phyloP scores from a whole-genome alignment of 1,284 basidiomycete species.

The Xerocomus cyaneibrunnescens region DNA sequence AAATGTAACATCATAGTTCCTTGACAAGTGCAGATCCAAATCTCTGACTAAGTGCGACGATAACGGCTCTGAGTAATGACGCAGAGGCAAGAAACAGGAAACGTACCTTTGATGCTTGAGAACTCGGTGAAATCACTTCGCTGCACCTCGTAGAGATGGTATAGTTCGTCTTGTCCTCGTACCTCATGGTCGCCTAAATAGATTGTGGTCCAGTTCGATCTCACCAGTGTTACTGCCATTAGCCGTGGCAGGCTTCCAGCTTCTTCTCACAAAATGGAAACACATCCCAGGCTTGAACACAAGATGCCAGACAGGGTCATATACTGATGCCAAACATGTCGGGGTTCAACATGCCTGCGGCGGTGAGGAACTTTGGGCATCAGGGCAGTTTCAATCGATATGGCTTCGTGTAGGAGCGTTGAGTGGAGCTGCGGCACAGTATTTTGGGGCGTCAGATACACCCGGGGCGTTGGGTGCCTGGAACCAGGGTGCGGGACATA shows the following conservation, averaged over 20 bases:
- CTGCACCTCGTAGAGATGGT: too few relatives aligned
- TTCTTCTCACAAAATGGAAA: too few relatives aligned
- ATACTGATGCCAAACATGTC: constrained; percentile 10
- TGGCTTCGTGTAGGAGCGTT: constrained; percentile 16
- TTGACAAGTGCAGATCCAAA: constrained; percentile 81
- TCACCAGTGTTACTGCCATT: too few relatives aligned
- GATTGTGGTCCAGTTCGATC: too few relatives aligned
- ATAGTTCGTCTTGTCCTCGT: too few relatives aligned
- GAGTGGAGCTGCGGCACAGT: constrained; percentile 15
- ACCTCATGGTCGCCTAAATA: too few relatives aligned
- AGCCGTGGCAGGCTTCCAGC: too few relatives aligned
- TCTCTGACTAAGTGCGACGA: constrained; percentile 83
- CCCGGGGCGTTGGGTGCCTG: constrained; percentile 12
- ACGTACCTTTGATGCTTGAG: constrained; percentile 89
- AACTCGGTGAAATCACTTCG: constrained; percentile 95
- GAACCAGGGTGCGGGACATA: constrained; percentile 2
- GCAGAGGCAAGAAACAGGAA: background rate
- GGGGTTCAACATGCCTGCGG: constrained; percentile 31
- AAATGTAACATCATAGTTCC: too few relatives aligned
- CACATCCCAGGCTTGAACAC: constrained; percentile 5
- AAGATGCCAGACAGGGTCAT: constrained; percentile 1
- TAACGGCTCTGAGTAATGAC: background rate
- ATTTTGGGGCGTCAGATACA: constrained; percentile 23
- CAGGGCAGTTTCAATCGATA: constrained; percentile 26
- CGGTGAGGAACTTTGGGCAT: constrained; percentile 18